Percentiles rank a stretch among this genome's conserved stretches.
Conservation (phyloP, 805 yeast genomes). For the Maudiozyma pseudohumilis region DNA sequence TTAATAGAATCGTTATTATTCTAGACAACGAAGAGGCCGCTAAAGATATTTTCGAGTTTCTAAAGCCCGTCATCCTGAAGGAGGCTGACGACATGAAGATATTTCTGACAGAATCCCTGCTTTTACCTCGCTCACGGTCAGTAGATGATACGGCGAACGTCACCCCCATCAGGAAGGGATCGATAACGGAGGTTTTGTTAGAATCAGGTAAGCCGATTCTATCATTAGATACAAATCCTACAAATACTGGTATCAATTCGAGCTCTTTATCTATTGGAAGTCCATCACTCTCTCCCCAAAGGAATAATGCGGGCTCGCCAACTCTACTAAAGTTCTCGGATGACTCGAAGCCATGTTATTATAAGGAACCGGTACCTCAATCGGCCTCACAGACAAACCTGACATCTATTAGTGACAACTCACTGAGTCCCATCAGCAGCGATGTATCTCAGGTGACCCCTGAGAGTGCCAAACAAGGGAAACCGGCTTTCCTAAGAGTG, state of each 20-base stretch:
- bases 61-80: slow-evolving; percentile 10
- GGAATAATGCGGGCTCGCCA: slow-evolving; percentile 19
- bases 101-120: slow-evolving; percentile 29
- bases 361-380: slow-evolving; percentile 27
- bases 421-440: neutral
- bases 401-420: neutral
- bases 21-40: slow-evolving; percentile 25
- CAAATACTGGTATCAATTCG: slow-evolving; percentile 13
- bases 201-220: slow-evolving; percentile 15
- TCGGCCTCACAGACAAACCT: slow-evolving; percentile 1
- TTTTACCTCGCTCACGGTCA: slow-evolving; percentile 17
- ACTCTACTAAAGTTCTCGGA: slow-evolving; percentile 21
- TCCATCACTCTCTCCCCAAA: slow-evolving; percentile 27
- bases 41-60: slow-evolving; percentile 10
- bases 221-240: slow-evolving; percentile 21
- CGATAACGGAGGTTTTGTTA: neutral
- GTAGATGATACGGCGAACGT: slow-evolving; percentile 3
- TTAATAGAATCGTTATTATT: slow-evolving; percentile 35
- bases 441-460: neutral
- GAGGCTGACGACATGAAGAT: slow-evolving; percentile 11
- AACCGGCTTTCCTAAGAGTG: neutral
- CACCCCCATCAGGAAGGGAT: neutral
- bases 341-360: slow-evolving; percentile 19
- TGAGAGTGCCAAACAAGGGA: neutral
- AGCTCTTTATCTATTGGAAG: slow-evolving; percentile 16